These are phyloP conservation scores for Sporothrix humicola DNA, from an alignment of 2,329 filamentous ascomycete species.

Conservation along the genomic window DNA sequence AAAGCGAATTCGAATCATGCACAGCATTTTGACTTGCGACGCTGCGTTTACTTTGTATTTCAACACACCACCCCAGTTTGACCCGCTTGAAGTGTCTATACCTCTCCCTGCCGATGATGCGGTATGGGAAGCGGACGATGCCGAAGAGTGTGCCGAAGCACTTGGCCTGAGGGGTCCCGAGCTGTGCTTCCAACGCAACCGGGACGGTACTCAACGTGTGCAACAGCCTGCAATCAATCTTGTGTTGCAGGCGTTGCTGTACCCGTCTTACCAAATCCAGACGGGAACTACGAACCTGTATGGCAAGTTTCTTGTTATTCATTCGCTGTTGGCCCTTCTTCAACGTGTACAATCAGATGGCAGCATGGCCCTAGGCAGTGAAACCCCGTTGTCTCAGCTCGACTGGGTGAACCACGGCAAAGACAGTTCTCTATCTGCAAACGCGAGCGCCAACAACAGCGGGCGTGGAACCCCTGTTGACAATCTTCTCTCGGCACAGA, in stretches of 20 bases:
- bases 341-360: conserved; percentile 52
- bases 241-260: conserved; percentile 65
- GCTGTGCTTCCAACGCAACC: conserved; percentile 61
- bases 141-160: conserved; percentile 66
- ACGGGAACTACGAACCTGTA: conserved; percentile 72
- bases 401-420: conserved; percentile 57
- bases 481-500: conserved; percentile 51
- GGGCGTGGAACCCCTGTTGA: conserved; percentile 55
- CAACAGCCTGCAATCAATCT: conserved; percentile 70
- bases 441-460: conserved; percentile 53
- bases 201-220: conserved; percentile 65
- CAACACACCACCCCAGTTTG: conserved; percentile 68
- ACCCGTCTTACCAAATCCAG: conserved; percentile 63
- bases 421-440: conserved; percentile 47
- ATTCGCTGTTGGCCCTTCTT: conserved; percentile 69
- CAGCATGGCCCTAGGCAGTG: conserved; percentile 47
- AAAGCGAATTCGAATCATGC: conserved; percentile 68
- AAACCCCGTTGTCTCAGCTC: conserved; percentile 62
- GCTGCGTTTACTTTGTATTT: conserved; percentile 72
- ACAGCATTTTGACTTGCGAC: conserved; percentile 68
- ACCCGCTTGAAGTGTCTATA: conserved; percentile 67
- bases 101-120: conserved; percentile 76
- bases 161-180: conserved; percentile 66
- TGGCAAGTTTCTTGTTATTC: conserved; percentile 75
- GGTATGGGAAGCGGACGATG: conserved; percentile 70